phyloP scores from a whole-genome alignment of 208 protist genomes.

The Crithidia expoeki region DNA sequence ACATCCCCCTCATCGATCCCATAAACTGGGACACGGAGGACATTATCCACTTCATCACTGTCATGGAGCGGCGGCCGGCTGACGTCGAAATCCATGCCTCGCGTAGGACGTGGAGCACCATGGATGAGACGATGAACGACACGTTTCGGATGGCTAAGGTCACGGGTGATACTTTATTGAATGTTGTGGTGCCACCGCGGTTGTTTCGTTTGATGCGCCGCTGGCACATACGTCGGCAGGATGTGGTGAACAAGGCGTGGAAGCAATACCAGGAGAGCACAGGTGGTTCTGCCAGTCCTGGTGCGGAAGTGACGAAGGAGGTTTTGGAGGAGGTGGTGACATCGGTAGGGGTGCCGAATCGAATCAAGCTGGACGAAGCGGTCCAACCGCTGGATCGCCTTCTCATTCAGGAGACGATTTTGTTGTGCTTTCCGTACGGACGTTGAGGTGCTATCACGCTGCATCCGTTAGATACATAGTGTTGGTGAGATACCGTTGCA shows the following conservation, averaged over 20 bases:
- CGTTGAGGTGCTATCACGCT: too few relatives aligned
- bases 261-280: slow-evolving; percentile 18
- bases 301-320: not conserved
- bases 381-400: slow-evolving; percentile 41
- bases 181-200: slow-evolving; percentile 60
- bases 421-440: slow-evolving; percentile 81
- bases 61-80: slow-evolving; percentile 41
- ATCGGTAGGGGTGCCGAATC: slow-evolving; percentile 18
- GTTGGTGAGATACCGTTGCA: too few relatives aligned
- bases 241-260: slow-evolving; percentile 41
- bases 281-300: not conserved
- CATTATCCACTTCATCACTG: slow-evolving; percentile 54
- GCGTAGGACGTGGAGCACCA: slow-evolving; percentile 24
- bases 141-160: slow-evolving; percentile 68
- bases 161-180: slow-evolving; percentile 68
- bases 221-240: slow-evolving; percentile 76
- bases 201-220: slow-evolving; percentile 82
- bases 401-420: slow-evolving; percentile 82
- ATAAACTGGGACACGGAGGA: slow-evolving; percentile 69
- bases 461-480: too few relatives aligned
- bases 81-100: slow-evolving; percentile 6
- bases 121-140: slow-evolving; percentile 73
- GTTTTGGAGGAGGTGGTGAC: slow-evolving; percentile 8
- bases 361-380: slow-evolving; percentile 46
- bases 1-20: slow-evolving; percentile 62